Evolutionary conservation across 345 rosid genomes (phyloP), one percentile per base, ranked within the genome.

Genomic region (Citropsis articulata): DNA sequence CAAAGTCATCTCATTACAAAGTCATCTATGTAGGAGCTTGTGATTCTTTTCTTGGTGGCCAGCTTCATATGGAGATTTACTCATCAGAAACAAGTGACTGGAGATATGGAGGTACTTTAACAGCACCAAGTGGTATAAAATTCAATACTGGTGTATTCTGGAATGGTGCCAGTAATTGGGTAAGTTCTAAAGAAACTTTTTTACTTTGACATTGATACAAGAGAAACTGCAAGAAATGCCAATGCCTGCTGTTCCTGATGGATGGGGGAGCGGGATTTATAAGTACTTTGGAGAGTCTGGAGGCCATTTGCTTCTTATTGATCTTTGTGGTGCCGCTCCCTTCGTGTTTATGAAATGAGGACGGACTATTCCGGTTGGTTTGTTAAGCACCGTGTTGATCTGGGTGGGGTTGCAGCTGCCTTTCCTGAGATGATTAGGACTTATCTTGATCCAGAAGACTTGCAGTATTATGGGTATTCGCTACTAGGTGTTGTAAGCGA

Each of bases 311-410:
- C 75, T 84, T 75, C 81, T 71, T 9, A 71, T 76, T 25, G 84
- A 85, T 62, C 60, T 78, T 4, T 16, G 74, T 5, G 86, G 57
- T 31, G 50, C 50, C 22, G 35, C 84, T 14, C 30, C 71, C 8
- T 33, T 88, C 22, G 21, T 68, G 86, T 88, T 28, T 77, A 75
- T 22, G 86, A 82, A 78, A 79, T 88, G 88, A 80, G 75, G 75
- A 76, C 2, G 19, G 79, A 80, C 74, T 68, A 71, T 53, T 78
- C 78, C 9, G 69, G 64, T 38, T 87, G 90, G 93, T 81, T 48
- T 24, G 18, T 80, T 18, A 89, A 89, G 86, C 66, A 84, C 42
- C 57, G 7, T 9, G 83, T 85, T 36, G 84, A 90, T 61, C 78
- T 88, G 36, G 61, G 64, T 67, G 69, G 36, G 19, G 55, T 84